These are phyloP conservation scores for Phytophthora meadii DNA, from an alignment of 352 stramenopile species.

Conservation along the genomic window DNA sequence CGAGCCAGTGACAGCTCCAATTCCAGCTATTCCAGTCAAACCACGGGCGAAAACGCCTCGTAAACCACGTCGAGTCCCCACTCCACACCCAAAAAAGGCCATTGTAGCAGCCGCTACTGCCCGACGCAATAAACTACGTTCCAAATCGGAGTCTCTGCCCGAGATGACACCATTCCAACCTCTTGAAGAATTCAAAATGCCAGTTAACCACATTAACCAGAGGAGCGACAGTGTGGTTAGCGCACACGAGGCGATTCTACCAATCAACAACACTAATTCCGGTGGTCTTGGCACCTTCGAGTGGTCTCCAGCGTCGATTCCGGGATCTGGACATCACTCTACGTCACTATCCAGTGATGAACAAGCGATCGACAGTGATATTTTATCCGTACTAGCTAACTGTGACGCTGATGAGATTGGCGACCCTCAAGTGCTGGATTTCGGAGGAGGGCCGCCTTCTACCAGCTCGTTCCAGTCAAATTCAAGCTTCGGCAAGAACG, in stretches of 20 bases:
- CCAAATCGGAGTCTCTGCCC: constrained; percentile 68
- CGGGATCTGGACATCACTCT: constrained; percentile 27
- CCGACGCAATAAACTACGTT: constrained; percentile 55
- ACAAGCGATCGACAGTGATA: constrained; percentile 78
- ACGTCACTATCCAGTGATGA: constrained; percentile 59
- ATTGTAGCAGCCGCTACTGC: constrained; percentile 3
- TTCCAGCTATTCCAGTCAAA: background rate
- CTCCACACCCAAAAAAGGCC: constrained; percentile 43
- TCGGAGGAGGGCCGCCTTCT: constrained; percentile 13
- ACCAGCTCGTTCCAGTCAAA: constrained; percentile 41
- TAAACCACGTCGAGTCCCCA: constrained; percentile 40
- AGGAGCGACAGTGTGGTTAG: constrained; percentile 43
- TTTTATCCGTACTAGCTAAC: constrained; percentile 71
- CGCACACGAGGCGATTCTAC: constrained; percentile 33
- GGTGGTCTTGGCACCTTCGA: constrained; percentile 36
- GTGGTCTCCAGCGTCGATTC: constrained; percentile 35
- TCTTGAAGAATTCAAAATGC: constrained; percentile 37
- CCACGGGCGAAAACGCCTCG: constrained; percentile 28
- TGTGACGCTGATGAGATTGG: constrained; percentile 52
- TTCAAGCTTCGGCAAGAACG: constrained; percentile 32
- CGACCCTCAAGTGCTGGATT: constrained; percentile 32
- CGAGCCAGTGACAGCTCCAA: constrained; percentile 54
- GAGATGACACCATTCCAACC: constrained; percentile 39
- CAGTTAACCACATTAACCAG: constrained; percentile 23
- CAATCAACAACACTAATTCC: constrained; percentile 14